Percentiles rank a stretch among this genome's conserved stretches.
phyloP scores from a whole-genome alignment of 495 filamentous ascomycete genomes.

The Delitschia confertaspora region DNA sequence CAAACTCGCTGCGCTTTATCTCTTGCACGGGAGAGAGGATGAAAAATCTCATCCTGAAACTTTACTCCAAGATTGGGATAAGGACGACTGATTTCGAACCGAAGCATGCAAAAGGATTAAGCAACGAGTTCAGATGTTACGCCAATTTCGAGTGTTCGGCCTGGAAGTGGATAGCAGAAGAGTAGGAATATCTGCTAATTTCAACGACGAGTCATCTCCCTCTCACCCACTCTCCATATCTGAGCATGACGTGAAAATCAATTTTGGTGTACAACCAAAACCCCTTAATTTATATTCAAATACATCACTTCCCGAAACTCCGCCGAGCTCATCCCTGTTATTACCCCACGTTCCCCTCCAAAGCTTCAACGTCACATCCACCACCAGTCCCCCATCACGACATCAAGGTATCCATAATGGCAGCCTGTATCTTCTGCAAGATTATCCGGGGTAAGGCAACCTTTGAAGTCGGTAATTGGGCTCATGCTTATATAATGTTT shows the following conservation, averaged over 20 bases:
- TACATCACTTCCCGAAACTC: no score
- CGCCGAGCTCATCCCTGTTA: no score
- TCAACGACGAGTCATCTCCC: no score
- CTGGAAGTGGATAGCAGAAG: conserved; percentile 46
- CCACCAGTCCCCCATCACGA: neutral
- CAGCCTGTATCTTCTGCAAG: conserved; percentile 93
- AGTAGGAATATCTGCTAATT: no score
- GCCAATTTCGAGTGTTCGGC: conserved; percentile 56
- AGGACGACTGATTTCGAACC: conserved; percentile 53
- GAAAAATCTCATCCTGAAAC: conserved; percentile 28
- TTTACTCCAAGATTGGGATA: conserved; percentile 37
- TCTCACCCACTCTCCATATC: no score
- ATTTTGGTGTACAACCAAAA: no score
- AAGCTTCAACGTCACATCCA: conserved; percentile 9
- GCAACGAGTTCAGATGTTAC: conserved; percentile 73
- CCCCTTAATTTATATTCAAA: no score
- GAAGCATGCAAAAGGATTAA: conserved; percentile 55
- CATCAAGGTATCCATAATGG: conserved; percentile 34
- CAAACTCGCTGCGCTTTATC: conserved; percentile 26
- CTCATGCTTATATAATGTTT: conserved; percentile 8
- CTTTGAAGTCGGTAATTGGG: conserved; percentile 16
- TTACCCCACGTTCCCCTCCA: no score
- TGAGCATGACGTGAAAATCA: no score
- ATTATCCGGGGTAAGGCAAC: conserved; percentile 74
- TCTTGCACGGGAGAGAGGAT: conserved; percentile 38